A percentile compares a stretch with the other conserved stretches of the same genome.
Conservation (phyloP, 257 asterid genomes). For the Paulownia fortunei region DNA sequence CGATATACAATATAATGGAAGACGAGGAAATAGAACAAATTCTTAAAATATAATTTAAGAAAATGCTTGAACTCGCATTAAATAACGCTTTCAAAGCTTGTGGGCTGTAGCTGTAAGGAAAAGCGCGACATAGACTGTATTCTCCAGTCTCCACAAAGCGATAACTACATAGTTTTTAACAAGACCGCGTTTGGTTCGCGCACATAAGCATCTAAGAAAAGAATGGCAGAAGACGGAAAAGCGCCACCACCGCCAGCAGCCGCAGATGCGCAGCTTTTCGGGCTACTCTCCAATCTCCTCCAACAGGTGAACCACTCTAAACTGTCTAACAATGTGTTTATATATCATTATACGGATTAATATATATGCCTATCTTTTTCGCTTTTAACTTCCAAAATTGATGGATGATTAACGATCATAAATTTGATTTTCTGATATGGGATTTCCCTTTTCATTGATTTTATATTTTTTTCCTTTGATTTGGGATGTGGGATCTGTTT, state of each 20-base stretch:
- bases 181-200: slow-evolving; percentile 31
- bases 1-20: no score
- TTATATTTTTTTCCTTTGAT: background rate
- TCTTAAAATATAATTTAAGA: no score
- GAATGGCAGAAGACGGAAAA: slow-evolving; percentile 55
- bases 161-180: background rate
- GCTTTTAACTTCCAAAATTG: background rate
- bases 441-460: background rate
- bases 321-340: background rate
- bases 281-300: slow-evolving; percentile 76
- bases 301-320: slow-evolving; percentile 55
- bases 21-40: no score
- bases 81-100: background rate
- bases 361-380: background rate
- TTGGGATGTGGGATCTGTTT: slow-evolving; percentile 28
- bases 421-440: slow-evolving; percentile 16
- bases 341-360: background rate
- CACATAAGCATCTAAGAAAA: background rate
- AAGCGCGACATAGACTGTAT: slow-evolving; percentile 1
- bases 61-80: no score
- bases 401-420: slow-evolving; percentile 17
- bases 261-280: slow-evolving; percentile 79
- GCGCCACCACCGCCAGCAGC: slow-evolving; percentile 48
- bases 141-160: background rate
- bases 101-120: background rate